Evolutionary conservation across 441 rosid genomes (phyloP).

Genomic region (Geranium incanum): DNA sequence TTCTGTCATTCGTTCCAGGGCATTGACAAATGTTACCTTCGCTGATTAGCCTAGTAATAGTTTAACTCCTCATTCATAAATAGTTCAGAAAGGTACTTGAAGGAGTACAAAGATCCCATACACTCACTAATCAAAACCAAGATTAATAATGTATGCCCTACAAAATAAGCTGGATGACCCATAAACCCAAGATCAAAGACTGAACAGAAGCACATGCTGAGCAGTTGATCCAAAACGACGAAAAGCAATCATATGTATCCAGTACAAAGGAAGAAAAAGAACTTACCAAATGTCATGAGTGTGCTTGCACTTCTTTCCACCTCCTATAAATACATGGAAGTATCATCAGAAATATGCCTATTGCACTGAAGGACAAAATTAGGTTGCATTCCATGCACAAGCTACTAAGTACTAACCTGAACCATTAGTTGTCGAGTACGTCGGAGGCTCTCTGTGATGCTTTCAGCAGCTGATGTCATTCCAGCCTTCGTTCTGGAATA

Average conservation of each 20-base stretch:
- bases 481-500: slow-evolving; percentile 76
- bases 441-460: slow-evolving; percentile 92
- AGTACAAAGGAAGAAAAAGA: slow-evolving; percentile 15
- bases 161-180: background rate
- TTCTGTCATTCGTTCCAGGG: background rate
- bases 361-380: background rate
- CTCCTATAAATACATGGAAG: slow-evolving; percentile 41
- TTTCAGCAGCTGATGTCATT: slow-evolving; percentile 89
- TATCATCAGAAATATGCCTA: slow-evolving; percentile 17
- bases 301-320: slow-evolving; percentile 74
- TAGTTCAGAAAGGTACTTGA: background rate
- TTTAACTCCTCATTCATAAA: background rate
- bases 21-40: background rate
- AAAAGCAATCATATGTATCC: background rate
- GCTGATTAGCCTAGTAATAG: background rate
- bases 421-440: slow-evolving; percentile 88
- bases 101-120: background rate
- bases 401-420: slow-evolving; percentile 44
- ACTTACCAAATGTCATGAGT: slow-evolving; percentile 65
- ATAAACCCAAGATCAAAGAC: background rate
- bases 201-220: background rate
- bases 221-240: background rate
- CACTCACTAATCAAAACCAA: too few species aligned
- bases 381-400: background rate
- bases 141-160: too few species aligned